These are phyloP conservation scores for Aquilaria agallochum DNA, from an alignment of 441 rosid species.

Conservation along the genomic window DNA sequence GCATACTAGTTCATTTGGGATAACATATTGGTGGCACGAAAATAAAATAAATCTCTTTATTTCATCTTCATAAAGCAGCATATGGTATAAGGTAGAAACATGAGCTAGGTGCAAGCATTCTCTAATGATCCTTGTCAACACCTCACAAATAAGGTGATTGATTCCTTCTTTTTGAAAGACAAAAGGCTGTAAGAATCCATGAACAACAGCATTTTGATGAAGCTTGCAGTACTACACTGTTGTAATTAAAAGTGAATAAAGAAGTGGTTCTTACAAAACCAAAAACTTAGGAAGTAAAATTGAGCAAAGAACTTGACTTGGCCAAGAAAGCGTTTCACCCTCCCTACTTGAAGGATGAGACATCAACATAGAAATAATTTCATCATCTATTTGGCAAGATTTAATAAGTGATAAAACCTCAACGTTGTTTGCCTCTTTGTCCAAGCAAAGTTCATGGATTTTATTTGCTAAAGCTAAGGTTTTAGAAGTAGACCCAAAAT, in stretches of 20 bases:
- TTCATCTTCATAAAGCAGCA: slow-evolving; percentile 51
- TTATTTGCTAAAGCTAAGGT: slow-evolving; percentile 41
- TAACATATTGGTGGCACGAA: slow-evolving; percentile 50
- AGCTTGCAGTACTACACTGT: slow-evolving; percentile 58
- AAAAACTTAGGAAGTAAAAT: slow-evolving; percentile 65
- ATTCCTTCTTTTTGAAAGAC: slow-evolving; percentile 53
- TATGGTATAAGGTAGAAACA: slow-evolving; percentile 63
- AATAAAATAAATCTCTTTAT: slow-evolving; percentile 39
- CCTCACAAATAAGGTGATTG: slow-evolving; percentile 53
- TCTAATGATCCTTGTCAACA: slow-evolving; percentile 47
- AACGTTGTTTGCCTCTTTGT: slow-evolving; percentile 35
- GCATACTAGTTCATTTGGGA: slow-evolving; percentile 58
- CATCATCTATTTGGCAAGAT: slow-evolving; percentile 76
- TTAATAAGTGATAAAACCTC: slow-evolving; percentile 51
- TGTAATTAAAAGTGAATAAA: slow-evolving; percentile 54
- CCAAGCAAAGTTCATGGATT: slow-evolving; percentile 49
- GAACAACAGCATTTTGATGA: slow-evolving; percentile 62
- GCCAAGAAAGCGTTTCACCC: slow-evolving; percentile 55
- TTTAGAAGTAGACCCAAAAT: slow-evolving; percentile 39
- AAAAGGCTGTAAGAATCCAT: slow-evolving; percentile 53
- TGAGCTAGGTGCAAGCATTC: slow-evolving; percentile 79
- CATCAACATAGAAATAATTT: slow-evolving; percentile 53
- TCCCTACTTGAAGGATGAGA: slow-evolving; percentile 38
- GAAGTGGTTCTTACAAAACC: slow-evolving; percentile 46
- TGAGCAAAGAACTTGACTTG: slow-evolving; percentile 61